phyloP scores from a whole-genome alignment of 148 eudicot genomes.

The Dysphania ambrosioides region DNA sequence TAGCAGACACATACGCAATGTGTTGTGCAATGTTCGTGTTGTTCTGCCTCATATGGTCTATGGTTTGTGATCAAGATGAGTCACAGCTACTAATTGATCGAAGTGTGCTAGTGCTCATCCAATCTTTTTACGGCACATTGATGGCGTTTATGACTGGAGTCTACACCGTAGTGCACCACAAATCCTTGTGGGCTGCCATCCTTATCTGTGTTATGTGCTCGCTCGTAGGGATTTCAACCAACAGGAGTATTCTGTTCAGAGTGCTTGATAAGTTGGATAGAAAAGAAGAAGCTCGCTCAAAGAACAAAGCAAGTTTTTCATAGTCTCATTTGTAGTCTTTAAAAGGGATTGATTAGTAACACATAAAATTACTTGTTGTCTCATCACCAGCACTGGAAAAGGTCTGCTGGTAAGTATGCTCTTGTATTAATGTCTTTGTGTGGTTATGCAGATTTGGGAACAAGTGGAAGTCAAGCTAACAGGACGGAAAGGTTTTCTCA shows the following conservation, averaged over 20 bases:
- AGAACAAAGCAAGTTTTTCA: not conserved
- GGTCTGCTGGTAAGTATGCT: not conserved
- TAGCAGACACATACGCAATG: slow-evolving; percentile 11
- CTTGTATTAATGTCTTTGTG: not conserved
- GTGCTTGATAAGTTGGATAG: not conserved
- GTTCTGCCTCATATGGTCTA: slow-evolving; percentile 18
- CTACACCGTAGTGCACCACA: not conserved
- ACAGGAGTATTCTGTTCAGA: not conserved
- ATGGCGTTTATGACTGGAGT: slow-evolving; percentile 20
- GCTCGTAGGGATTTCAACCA: not conserved
- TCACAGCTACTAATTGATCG: not conserved
- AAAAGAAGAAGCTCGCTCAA: not conserved
- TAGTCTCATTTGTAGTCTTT: no score
- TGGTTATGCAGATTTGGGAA: not conserved
- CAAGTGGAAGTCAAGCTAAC: not conserved
- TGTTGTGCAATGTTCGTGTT: slow-evolving; percentile 18
- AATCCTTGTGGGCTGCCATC: slow-evolving; percentile 8
- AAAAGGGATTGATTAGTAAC: no score
- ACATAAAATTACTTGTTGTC: not conserved
- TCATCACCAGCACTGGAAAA: not conserved
- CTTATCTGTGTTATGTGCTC: slow-evolving; percentile 7
- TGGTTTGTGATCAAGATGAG: not conserved
- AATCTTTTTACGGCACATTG: slow-evolving; percentile 8
- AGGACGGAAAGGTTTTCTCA: not conserved
- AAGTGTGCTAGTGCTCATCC: not conserved